Conservation (phyloP, 2,329 filamentous ascomycete species). For the Ilyonectria mors-panacis region DNA sequence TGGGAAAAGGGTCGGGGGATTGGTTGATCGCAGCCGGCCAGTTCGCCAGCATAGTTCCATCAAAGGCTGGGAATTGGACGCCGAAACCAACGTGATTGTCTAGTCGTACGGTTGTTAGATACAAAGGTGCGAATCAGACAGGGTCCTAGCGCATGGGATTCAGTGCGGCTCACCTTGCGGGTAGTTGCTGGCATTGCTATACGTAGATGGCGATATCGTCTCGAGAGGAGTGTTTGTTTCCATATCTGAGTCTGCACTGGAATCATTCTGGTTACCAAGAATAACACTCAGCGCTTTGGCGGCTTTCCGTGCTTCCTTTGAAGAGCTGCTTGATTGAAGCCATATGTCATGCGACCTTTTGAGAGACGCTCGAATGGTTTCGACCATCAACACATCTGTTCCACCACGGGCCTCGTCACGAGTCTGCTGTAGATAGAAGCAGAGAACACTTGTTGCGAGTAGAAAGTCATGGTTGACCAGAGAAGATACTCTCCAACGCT, state of each 20-base stretch:
- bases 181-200: neutral
- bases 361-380: constrained; percentile 5
- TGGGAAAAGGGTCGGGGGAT: neutral
- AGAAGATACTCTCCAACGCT: constrained; percentile 26
- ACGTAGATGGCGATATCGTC: neutral
- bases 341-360: constrained; percentile 18
- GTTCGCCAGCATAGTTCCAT: neutral
- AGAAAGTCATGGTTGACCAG: constrained; percentile 30
- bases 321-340: constrained; percentile 10
- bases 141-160: neutral
- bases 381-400: neutral
- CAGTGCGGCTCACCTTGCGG: constrained; percentile 7
- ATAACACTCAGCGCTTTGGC: constrained; percentile 11
- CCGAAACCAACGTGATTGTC: neutral
- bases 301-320: constrained; percentile 19
- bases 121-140: neutral
- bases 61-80: constrained; percentile 16
- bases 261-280: neutral
- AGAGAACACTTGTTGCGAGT: constrained; percentile 28
- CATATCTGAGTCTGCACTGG: neutral
- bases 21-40: neutral
- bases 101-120: neutral
- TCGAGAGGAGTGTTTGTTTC: neutral
- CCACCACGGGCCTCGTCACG: neutral
- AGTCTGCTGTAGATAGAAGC: constrained; percentile 17